These are phyloP conservation scores for Adansonia digitata DNA, from an alignment of 345 rosid species.

Conservation along the genomic window DNA sequence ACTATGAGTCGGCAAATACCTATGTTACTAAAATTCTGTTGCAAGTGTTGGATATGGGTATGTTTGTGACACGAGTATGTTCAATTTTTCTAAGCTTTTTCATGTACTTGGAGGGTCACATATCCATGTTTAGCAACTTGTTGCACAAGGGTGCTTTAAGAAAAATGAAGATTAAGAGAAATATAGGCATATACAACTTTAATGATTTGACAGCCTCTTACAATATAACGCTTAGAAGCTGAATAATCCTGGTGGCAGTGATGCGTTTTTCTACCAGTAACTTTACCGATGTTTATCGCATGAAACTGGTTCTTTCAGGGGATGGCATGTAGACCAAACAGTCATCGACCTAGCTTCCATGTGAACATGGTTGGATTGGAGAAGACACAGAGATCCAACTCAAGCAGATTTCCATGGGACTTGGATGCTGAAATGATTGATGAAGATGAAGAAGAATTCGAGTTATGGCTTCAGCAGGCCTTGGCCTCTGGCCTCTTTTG, in stretches of 20 bases:
- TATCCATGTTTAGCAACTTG: too few species aligned
- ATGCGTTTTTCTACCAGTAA: not conserved
- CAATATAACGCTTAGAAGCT: not conserved
- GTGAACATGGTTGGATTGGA: slow-evolving; percentile 94
- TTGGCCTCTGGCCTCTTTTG: slow-evolving; percentile 88
- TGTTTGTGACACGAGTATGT: too few species aligned
- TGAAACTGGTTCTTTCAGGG: slow-evolving; percentile 45
- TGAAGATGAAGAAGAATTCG: slow-evolving; percentile 86
- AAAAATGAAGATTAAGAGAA: too few species aligned
- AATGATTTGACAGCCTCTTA: too few species aligned
- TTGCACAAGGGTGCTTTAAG: too few species aligned
- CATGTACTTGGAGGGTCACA: too few species aligned
- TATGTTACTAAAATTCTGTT: too few species aligned
- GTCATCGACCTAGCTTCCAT: slow-evolving; percentile 93
- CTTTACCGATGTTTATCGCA: not conserved
- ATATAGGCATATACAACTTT: too few species aligned
- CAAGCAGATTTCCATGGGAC: slow-evolving; percentile 84
- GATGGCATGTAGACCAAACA: slow-evolving; percentile 92
- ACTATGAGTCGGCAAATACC: not conserved
- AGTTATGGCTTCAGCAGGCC: slow-evolving; percentile 87
- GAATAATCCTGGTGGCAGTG: not conserved
- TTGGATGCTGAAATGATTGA: slow-evolving; percentile 90
- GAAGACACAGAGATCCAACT: slow-evolving; percentile 71
- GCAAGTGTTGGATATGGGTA: too few species aligned
- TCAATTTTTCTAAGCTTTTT: too few species aligned